phyloP scores from a whole-genome alignment of 192 early-diverging fungal species.

The Backusella morwellensis region DNA sequence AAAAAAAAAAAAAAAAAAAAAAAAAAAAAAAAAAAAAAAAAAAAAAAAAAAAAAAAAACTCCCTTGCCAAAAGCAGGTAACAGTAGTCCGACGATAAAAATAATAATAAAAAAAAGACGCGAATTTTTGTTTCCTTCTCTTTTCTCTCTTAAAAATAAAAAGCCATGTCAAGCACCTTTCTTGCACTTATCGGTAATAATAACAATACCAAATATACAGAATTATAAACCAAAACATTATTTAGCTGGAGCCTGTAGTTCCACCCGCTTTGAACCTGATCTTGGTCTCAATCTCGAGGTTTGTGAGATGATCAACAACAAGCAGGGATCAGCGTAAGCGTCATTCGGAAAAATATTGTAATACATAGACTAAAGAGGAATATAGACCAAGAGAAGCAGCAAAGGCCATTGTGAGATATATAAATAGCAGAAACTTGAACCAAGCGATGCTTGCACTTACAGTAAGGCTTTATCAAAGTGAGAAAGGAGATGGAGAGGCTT shows the following conservation, averaged over 20 bases:
- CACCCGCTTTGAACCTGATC: slow-evolving; percentile 69
- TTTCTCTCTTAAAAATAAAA: background rate
- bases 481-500: background rate
- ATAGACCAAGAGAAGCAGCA: slow-evolving; percentile 76
- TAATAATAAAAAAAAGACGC: background rate
- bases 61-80: too few species aligned
- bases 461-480: slow-evolving; percentile 33
- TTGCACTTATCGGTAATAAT: slow-evolving; percentile 14
- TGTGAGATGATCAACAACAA: slow-evolving; percentile 94
- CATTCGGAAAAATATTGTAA: background rate
- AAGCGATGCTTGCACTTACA: slow-evolving; percentile 62
- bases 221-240: background rate
- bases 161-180: background rate
- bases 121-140: background rate
- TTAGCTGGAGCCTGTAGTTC: slow-evolving; percentile 80
- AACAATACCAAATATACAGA: background rate
- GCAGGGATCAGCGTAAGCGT: slow-evolving; percentile 73
- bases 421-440: slow-evolving; percentile 57
- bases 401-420: slow-evolving; percentile 62
- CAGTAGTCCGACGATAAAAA: background rate
- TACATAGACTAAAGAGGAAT: background rate
- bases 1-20: too few species aligned
- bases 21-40: too few species aligned
- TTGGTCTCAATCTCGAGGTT: slow-evolving; percentile 91
- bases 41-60: too few species aligned